Evolutionary conservation across 176 grass and related monocot species (phyloP), one percentile per base, ranked within the genome.

Genomic region (Triticum turgidum): DNA sequence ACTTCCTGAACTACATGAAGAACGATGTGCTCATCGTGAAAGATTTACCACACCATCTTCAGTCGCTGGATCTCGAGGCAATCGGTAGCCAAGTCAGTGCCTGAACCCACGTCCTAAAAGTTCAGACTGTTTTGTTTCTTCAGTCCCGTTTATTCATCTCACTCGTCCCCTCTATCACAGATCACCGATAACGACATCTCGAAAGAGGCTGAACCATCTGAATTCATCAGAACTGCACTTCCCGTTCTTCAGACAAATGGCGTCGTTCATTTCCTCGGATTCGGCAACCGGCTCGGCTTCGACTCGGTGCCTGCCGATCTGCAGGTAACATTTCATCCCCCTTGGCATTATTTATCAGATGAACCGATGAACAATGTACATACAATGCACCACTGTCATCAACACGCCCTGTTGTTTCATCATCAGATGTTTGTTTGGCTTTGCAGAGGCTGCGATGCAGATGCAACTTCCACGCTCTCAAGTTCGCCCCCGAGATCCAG

Each of bases 381-480:
- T 15, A 30, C 4, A n/a, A 70, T 61, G n/a, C 11, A 7, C 14
- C 32, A 27, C 7, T 21, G 12, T 5, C 8, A 4, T 71, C 2
- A 10, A 13, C 22, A 1, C 4, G 24, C 32, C 45, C 0, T 78
- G 78, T 78, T 54, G 51, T 54, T 54, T 18, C 1, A 11, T 89
- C 30, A 54, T 65, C 13, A 21, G 42, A 11, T 52, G 42, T 21
- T 21, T 9, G 7, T 24, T 20, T 61, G 33, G 15, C 5, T 59
- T 76, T 61, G 82, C 91, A 98, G 97, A 98, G 87, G 64, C 87
- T 98, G 79, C 89, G 97, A 52, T 98, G 97, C 92, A 92, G 93
- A 87, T 98, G 97, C 81, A 98, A 96, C 87, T 94, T 96, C 85
- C 97, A 98, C 73, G 93, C 97, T 2, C 88, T 98, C 73, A 98